Evolutionary conservation across 768 basidiomycete species (phyloP).

Genomic region (Boletus sp.): DNA sequence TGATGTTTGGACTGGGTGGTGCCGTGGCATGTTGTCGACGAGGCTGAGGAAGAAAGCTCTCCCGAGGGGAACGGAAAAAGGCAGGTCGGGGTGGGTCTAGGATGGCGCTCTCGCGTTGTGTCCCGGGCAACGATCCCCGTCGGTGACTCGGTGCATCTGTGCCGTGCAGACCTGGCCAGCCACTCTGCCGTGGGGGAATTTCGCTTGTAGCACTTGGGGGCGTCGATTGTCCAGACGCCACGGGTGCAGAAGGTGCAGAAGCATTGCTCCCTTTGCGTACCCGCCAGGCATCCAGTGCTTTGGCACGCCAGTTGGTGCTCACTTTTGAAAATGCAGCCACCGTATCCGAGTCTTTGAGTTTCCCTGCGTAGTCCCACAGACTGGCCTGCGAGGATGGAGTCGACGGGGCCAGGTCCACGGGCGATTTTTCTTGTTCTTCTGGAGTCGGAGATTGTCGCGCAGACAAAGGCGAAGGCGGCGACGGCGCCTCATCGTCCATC

Average conservation of each 20-base stretch:
- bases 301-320: constrained; percentile 75
- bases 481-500: constrained; percentile 58
- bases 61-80: constrained; percentile 56
- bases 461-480: constrained; percentile 39
- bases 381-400: constrained; percentile 34
- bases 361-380: constrained; percentile 72
- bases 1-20: constrained; percentile 32
- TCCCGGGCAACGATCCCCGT: constrained; percentile 41
- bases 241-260: constrained; percentile 2
- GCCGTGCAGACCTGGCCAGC: constrained; percentile 11
- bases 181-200: constrained; percentile 8
- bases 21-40: constrained; percentile 29
- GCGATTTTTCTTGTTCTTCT: constrained; percentile 17
- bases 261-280: constrained; percentile 18
- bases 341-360: constrained; percentile 70
- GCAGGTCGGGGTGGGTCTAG: constrained; percentile 54
- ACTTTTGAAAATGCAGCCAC: constrained; percentile 69
- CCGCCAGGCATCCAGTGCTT: constrained; percentile 40
- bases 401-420: constrained; percentile 11
- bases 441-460: constrained; percentile 26
- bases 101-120: constrained; percentile 37
- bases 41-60: constrained; percentile 47
- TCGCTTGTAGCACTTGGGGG: constrained; percentile 26
- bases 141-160: constrained; percentile 19
- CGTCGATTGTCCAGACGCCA: constrained; percentile 4